Conservation (phyloP, 2,329 filamentous ascomycete genomes). For the Acrocalymma vagum region DNA sequence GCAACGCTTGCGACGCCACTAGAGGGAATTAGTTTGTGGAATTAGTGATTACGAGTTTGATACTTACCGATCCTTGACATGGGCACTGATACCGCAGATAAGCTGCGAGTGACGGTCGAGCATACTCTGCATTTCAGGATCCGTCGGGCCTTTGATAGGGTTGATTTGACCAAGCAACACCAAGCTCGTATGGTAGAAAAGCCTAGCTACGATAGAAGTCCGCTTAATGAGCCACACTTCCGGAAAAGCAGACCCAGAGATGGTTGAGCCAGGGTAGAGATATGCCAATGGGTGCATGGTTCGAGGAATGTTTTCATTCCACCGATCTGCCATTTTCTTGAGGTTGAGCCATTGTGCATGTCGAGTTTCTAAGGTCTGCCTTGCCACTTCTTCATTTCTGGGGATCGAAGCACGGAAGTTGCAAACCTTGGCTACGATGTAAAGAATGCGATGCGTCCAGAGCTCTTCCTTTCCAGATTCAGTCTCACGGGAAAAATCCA, state of each 20-base stretch:
- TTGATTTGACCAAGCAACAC: conserved; percentile 82
- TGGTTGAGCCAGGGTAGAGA: conserved; percentile 72
- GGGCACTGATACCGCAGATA: conserved; percentile 88
- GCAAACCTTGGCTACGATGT: conserved; percentile 84
- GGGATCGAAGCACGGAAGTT: conserved; percentile 81
- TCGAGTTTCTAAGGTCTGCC: conserved; percentile 69
- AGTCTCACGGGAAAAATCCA: conserved; percentile 70
- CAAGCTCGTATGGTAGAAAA: conserved; percentile 90
- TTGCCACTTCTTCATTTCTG: conserved; percentile 65
- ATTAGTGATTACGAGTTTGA: no score
- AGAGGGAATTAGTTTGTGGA: no score
- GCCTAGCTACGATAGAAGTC: conserved; percentile 78
- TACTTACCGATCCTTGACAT: conserved; percentile 84
- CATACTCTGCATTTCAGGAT: conserved; percentile 73
- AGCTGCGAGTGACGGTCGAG: conserved; percentile 80
- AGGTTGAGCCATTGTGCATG: conserved; percentile 80
- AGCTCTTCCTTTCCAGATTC: conserved; percentile 75
- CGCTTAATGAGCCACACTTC: conserved; percentile 90
- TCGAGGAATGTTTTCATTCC: conserved; percentile 79
- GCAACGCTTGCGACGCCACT: conserved; percentile 80
- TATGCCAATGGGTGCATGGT: conserved; percentile 90
- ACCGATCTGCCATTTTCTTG: conserved; percentile 83
- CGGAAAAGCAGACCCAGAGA: conserved; percentile 78
- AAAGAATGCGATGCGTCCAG: conserved; percentile 90
- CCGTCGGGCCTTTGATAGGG: conserved; percentile 69